Evolutionary conservation across 2,329 filamentous ascomycete species (phyloP).

Genomic region (Alternaria novae-zelandiae): DNA sequence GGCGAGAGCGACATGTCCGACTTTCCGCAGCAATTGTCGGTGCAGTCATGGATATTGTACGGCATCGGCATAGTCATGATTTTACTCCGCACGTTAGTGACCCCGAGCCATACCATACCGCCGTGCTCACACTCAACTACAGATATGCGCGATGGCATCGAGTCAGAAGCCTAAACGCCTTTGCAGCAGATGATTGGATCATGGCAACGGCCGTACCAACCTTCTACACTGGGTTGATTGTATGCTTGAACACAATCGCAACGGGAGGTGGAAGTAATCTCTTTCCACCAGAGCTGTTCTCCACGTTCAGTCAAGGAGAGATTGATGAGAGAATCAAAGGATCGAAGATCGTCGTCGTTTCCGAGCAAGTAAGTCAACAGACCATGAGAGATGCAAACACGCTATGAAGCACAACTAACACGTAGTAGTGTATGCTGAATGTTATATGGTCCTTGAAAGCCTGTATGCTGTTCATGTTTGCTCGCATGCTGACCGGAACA

Average conservation of each 20-base stretch:
- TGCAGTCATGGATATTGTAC: constrained; percentile 39
- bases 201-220: constrained; percentile 36
- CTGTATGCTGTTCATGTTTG: constrained; percentile 65
- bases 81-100: constrained; percentile 33
- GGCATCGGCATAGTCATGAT: constrained; percentile 39
- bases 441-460: constrained; percentile 64
- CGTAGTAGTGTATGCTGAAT: constrained; percentile 67
- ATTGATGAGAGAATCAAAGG: constrained; percentile 53
- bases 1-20: background rate
- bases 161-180: constrained; percentile 24
- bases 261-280: constrained; percentile 54
- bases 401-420: constrained; percentile 4
- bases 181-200: constrained; percentile 39
- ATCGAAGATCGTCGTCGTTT: constrained; percentile 54
- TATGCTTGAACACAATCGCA: constrained; percentile 52
- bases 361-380: constrained; percentile 49
- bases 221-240: constrained; percentile 51
- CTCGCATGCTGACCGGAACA: constrained; percentile 60
- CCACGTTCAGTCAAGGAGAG: constrained; percentile 46
- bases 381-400: background rate
- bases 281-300: constrained; percentile 46
- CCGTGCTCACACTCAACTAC: background rate
- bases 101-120: background rate
- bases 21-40: constrained; percentile 26
- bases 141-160: constrained; percentile 38